Conservation (phyloP, 2,329 filamentous ascomycete species). For the Paraphaeosphaeria minitans region DNA sequence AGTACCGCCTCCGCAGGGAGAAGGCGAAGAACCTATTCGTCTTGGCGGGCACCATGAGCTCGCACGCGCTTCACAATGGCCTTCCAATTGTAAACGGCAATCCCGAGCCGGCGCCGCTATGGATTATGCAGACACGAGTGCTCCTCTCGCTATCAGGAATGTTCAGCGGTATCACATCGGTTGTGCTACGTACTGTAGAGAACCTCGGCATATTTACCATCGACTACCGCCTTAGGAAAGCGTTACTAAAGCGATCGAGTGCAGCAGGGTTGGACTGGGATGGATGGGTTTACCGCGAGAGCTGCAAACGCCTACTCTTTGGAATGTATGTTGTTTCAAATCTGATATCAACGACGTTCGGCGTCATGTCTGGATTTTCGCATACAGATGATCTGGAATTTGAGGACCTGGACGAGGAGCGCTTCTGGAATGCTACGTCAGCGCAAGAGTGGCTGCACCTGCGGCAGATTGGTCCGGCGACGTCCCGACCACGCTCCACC, state of each 20-base stretch:
- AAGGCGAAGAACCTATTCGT: slow-evolving; percentile 30
- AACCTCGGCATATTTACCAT: slow-evolving; percentile 23
- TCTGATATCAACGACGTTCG: slow-evolving; percentile 40
- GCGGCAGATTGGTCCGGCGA: slow-evolving; percentile 9
- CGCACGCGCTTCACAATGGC: slow-evolving; percentile 15
- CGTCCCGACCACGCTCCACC: slow-evolving; percentile 11
- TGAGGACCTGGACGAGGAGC: slow-evolving; percentile 41
- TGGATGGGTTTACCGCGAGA: slow-evolving; percentile 37
- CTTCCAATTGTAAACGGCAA: slow-evolving; percentile 11
- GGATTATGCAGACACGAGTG: slow-evolving; percentile 39
- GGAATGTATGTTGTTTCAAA: slow-evolving; percentile 42
- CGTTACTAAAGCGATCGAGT: slow-evolving; percentile 18
- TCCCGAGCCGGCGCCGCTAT: slow-evolving; percentile 24
- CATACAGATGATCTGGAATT: slow-evolving; percentile 42
- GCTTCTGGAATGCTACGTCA: slow-evolving; percentile 37
- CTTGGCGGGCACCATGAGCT: slow-evolving; percentile 21
- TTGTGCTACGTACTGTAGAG: slow-evolving; percentile 21
- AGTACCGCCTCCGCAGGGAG: slow-evolving; percentile 41
- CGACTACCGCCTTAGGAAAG: slow-evolving; percentile 27
- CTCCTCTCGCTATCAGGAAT: slow-evolving; percentile 36
- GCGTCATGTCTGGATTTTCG: slow-evolving; percentile 38
- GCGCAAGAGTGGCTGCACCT: slow-evolving; percentile 32
- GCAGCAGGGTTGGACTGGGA: slow-evolving; percentile 26
- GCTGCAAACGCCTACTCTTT: slow-evolving; percentile 38
- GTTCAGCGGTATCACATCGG: slow-evolving; percentile 30